Base-by-base conservation (phyloP, 2,329 filamentous ascomycete genomes). In the Penicillium sp. region DNA sequence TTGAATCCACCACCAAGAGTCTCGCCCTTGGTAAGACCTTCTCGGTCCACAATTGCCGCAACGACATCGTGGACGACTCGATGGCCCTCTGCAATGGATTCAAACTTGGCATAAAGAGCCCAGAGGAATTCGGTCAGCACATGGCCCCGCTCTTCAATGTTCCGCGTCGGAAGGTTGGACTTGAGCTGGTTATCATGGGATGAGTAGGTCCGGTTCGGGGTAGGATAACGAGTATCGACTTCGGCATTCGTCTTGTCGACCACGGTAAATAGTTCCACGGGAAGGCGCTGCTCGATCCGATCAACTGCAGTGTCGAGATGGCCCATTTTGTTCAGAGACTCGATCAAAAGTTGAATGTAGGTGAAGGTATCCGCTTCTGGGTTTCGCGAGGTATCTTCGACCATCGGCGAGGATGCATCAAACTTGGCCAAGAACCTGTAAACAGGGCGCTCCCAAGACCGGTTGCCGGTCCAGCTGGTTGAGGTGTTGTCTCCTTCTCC, bases 211-310 rank as follows among this genome's bases (percentile, higher is more conserved):
- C 80, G 77, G 40, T 94, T 76, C 28, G 89, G 87, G 67, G 86
- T 90, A n/a, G 92, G 92, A 69, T 97, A 90, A 50, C 92, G 86
- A 68, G 92, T 87, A 64, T 96, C 92, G 44, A 97, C 88, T 71
- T 99, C 94, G 50, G 88, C 88, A 68, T 96, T 95, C 0, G 92
- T 96, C 69, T 95, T 92, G 65, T 95, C 95, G 20, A 97, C 92
- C 22, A 99, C 89, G 20, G 86, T 83, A 73, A 96, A 97, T 1
- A 99, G 79, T 68, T 99, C 94, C 14, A 97, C 90, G 0, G 94
- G 94, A 41, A 99, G 78, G 49, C 94, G 83, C 67, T 99, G 90
- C 69, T 96, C 95, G 58, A 99, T 88, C 4, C 85, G 89, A 65
- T 96, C 89, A 8, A 97, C 85, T 2, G 92, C 92, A 42, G 86